These are phyloP conservation scores for Hyaloscypha variabilis DNA, from an alignment of 495 filamentous ascomycete species.

Conservation along the genomic window DNA sequence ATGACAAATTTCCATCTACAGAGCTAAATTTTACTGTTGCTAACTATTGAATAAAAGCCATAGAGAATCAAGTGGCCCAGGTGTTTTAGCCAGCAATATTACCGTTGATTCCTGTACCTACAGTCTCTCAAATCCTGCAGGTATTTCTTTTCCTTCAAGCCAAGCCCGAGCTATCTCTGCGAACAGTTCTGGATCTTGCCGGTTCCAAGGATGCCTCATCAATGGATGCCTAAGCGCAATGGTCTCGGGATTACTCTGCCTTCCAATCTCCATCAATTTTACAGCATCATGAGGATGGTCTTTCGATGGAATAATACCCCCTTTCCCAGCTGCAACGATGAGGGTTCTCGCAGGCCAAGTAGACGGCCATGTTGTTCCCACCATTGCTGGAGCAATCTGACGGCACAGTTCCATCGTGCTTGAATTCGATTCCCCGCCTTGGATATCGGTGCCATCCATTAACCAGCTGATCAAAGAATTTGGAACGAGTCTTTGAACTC, in stretches of 20 bases:
- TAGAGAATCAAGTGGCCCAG: too few relatives aligned
- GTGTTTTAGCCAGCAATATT: too few relatives aligned
- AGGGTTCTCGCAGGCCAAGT: conserved; percentile 15
- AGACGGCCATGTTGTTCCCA: neutral
- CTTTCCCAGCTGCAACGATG: conserved; percentile 14
- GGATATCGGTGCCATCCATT: conserved; percentile 10
- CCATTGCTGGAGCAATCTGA: conserved; percentile 1
- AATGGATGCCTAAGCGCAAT: conserved; percentile 4
- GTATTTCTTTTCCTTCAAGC: conserved; percentile 10
- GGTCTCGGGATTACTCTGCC: conserved; percentile 5
- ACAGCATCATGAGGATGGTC: conserved; percentile 15
- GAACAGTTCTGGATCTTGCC: conserved; percentile 17
- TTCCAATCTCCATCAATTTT: conserved; percentile 18
- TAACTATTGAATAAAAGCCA: too few relatives aligned
- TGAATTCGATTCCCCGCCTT: neutral
- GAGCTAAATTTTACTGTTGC: too few relatives aligned
- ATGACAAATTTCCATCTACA: too few relatives aligned
- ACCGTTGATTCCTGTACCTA: too few relatives aligned
- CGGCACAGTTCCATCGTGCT: conserved; percentile 4
- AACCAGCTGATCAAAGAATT: conserved; percentile 7
- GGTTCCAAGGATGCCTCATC: conserved; percentile 21
- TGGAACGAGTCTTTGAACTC: conserved; percentile 9
- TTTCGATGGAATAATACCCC: conserved; percentile 10
- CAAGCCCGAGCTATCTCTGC: conserved; percentile 6
- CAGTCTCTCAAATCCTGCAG: conserved; percentile 3